Base-by-base conservation (phyloP, 371 early-diverging fungal species). In the Mucor sp. region DNA sequence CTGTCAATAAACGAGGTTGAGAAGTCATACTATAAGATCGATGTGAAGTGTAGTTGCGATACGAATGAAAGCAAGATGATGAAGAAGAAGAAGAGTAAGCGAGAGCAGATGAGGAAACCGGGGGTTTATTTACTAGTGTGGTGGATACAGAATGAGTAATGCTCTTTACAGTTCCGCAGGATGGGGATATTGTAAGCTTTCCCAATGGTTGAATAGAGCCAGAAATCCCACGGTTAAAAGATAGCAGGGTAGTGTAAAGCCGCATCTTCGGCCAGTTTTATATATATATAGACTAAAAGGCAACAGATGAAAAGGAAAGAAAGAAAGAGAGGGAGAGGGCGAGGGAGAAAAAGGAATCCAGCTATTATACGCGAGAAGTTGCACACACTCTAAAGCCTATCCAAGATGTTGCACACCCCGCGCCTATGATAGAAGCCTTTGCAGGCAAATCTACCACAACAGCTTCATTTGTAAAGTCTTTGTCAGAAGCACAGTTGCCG, bases 401-500 rank as follows among this genome's bases (percentile, higher is more conserved):
- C 76, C 76, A 76, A 17, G 73, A 70, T 11, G 76, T 68, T 3
- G 70, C 73, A 59, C 76, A 76, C 7, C 76, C 76, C 41, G 73
- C 70, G 14, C 70, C 76, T 8, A 72, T 14, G 1, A 70, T n/a
- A 35, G 15, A 41, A 6, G 57, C 60, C 14, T 55, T 53, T 30
- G 39, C 28, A 44, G 35, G 32, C 6, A 11, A 7, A 9, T 37
- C 17, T 1, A 63, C 21, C 12, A 25, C 27, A 11, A 65, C 8
- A 35, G 76, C 68, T 14, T 63, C 47, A 0, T 53, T 44, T 1
- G 66, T 65, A 50, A 62, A 58, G n/a, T 66, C 85, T 48, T 79
- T 71, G 27, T 85, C 62, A 6, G 74, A 60, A 9, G 74, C 89
- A 62, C 93, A 94, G 66, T 95, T 95, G 11, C 95, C 95, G 76